phyloP scores from a whole-genome alignment of 2,329 filamentous ascomycete species.

The Fusarium sp. region DNA sequence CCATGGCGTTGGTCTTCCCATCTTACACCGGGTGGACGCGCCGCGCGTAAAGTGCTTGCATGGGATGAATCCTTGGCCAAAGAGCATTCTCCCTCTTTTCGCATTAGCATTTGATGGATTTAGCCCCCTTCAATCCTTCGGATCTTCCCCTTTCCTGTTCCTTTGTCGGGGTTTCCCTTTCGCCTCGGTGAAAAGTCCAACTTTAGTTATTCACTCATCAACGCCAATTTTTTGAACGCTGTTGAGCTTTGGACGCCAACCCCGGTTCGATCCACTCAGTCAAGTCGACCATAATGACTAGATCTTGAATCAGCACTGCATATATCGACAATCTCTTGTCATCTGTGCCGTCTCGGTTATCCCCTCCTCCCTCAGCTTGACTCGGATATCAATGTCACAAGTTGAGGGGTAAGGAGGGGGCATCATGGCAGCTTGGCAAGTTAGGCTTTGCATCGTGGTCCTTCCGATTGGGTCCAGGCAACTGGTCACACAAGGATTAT shows the following conservation, averaged over 20 bases:
- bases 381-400: slow-evolving; percentile 8
- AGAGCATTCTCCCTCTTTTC: neutral
- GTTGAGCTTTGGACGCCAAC: neutral
- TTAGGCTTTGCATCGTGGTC: slow-evolving; percentile 1
- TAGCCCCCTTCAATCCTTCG: slow-evolving; percentile 1
- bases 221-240: slow-evolving; percentile 20
- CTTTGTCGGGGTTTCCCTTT: slow-evolving; percentile 1
- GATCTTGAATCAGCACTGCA: neutral
- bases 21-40: slow-evolving; percentile 26
- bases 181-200: neutral
- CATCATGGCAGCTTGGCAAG: slow-evolving; percentile 17
- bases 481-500: neutral
- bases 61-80: neutral
- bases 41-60: slow-evolving; percentile 45
- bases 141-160: neutral
- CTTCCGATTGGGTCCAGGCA: slow-evolving; percentile 6
- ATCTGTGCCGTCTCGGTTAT: neutral
- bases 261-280: neutral
- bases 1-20: slow-evolving; percentile 41
- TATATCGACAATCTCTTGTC: neutral
- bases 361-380: slow-evolving; percentile 8
- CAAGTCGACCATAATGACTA: neutral
- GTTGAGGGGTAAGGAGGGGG: slow-evolving; percentile 6
- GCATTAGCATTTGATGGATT: neutral
- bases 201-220: neutral